Evolutionary conservation across 2,329 filamentous ascomycete species (phyloP).

Genomic region (Claviceps paspali): DNA sequence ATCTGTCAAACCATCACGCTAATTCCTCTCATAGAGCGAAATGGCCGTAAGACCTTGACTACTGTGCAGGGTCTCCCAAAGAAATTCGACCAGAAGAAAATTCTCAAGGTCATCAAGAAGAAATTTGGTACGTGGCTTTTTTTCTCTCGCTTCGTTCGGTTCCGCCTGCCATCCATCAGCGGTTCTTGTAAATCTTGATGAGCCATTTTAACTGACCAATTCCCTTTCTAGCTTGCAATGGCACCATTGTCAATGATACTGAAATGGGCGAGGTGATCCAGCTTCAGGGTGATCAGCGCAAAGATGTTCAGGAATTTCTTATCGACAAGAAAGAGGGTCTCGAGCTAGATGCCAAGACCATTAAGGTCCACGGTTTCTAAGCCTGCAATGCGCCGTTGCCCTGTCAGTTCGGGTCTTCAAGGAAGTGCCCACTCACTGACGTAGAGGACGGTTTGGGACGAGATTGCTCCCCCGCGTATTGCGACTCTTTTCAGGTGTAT

Average conservation of each 20-base stretch:
- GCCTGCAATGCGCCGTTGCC: constrained; percentile 23
- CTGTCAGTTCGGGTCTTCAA: constrained; percentile 17
- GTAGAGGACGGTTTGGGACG: constrained; percentile 16
- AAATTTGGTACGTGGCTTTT: constrained; percentile 61
- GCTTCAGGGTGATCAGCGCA: constrained; percentile 97
- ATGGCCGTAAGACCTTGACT: constrained; percentile 99
- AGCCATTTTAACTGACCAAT: constrained; percentile 4
- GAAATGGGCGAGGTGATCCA: constrained; percentile 99
- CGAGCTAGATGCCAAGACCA: constrained; percentile 87
- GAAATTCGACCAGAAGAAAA: constrained; percentile 99
- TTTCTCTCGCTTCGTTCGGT: not conserved
- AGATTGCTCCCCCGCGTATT: constrained; percentile 12
- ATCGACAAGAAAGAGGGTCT: constrained; percentile 90
- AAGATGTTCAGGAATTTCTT: constrained; percentile 96
- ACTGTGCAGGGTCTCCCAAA: constrained; percentile 97
- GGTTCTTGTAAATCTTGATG: not conserved
- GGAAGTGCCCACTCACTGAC: constrained; percentile 14
- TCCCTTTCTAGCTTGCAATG: constrained; percentile 72
- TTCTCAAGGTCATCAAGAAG: constrained; percentile 99
- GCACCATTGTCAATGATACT: constrained; percentile 89
- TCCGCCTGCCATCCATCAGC: no score
- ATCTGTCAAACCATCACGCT: constrained; percentile 15
- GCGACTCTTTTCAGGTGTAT: constrained; percentile 11
- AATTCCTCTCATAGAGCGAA: constrained; percentile 60
- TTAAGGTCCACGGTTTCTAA: constrained; percentile 61